Evolutionary conservation across 2,329 filamentous ascomycete genomes (phyloP), one percentile per base, ranked within the genome.

Genomic region (Samsoniella hepiali): DNA sequence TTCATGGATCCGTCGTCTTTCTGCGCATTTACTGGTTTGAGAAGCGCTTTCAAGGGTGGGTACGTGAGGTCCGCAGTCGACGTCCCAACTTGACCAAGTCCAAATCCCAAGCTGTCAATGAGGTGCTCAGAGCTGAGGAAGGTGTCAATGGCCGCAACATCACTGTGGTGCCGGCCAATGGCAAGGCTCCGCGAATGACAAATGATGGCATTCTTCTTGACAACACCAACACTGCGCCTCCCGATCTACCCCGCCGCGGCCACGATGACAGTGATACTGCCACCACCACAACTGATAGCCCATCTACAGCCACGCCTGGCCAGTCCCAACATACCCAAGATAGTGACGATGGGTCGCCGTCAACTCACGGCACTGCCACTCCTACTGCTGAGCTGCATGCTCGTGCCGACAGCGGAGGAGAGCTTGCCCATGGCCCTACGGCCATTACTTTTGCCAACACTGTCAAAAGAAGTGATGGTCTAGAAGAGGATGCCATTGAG

Each of bases 1-100:
- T 97, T 69, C 88, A 96, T 72, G 86, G 90, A 2, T 90, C 86
- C 51, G 92, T 99, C 51, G 95, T 99, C 8, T 94, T 97, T 69
- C 83, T 98, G 15, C 90, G 95, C 32, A 81, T 99, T 1, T 97
- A 97, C 77, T 99, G 94, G 94, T 99, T 99, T 73, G 93, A 99
- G 76, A 97, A 96, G 76, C 87, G 93, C 8, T 98, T 99, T 73
- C 90, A 96, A 72, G 84, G 91, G 69, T 85, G 97, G 67, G 93
- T 90, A 15, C 83, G 82, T 40, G 91, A 96, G 69, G 88, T 91
- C 1, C 85, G 87, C 62, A 81, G 78, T 50, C 80, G 88, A 60
- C 86, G 93, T 61, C 82, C 83, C 61, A 89, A 84, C 42, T 75
- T 88, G n/a, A 79, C 82, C 76, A 79, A 87, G 79, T 78, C 90